Conservation (phyloP, 192 early-diverging fungal genomes). For the Coemansia aciculifera region DNA sequence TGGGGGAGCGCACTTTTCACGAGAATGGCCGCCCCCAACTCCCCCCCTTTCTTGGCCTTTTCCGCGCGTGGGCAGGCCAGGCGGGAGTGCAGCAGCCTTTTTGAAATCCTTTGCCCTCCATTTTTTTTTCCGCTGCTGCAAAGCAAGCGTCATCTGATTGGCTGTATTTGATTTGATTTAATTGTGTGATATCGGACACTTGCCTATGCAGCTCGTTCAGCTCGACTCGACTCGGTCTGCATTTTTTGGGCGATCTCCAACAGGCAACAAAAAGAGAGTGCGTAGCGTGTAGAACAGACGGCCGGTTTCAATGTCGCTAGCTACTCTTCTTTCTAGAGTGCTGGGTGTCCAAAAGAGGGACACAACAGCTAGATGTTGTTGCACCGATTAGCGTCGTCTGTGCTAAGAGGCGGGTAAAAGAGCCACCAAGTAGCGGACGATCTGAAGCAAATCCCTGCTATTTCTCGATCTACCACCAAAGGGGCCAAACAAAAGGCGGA, state of each 20-base stretch:
- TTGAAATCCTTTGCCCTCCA: not conserved
- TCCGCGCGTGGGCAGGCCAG: not conserved
- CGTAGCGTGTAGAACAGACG: not conserved
- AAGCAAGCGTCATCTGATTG: constrained; percentile 9
- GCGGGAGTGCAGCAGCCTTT: not conserved
- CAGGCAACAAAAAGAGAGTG: not conserved
- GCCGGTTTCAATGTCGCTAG: not conserved
- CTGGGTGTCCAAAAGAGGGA: not conserved
- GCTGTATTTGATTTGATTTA: not conserved
- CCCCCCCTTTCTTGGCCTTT: not conserved
- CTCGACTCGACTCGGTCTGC: not conserved
- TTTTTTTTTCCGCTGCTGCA: constrained; percentile 6
- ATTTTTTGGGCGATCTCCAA: not conserved
- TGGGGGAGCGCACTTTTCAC: constrained; percentile 4
- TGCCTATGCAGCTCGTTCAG: not conserved
- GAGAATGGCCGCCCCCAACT: not conserved
- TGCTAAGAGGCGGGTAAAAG: not conserved
- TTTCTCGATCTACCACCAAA: constrained; percentile 5
- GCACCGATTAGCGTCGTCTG: not conserved
- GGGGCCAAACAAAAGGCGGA: not conserved
- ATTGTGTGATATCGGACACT: not conserved
- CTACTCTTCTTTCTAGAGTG: not conserved
- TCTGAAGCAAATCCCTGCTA: constrained; percentile 5
- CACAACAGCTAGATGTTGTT: not conserved
- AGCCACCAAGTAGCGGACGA: not conserved